Evolutionary conservation across 306 rosid genomes (phyloP), one percentile per base, ranked within the genome.

Genomic region (Cucurbita maxima): DNA sequence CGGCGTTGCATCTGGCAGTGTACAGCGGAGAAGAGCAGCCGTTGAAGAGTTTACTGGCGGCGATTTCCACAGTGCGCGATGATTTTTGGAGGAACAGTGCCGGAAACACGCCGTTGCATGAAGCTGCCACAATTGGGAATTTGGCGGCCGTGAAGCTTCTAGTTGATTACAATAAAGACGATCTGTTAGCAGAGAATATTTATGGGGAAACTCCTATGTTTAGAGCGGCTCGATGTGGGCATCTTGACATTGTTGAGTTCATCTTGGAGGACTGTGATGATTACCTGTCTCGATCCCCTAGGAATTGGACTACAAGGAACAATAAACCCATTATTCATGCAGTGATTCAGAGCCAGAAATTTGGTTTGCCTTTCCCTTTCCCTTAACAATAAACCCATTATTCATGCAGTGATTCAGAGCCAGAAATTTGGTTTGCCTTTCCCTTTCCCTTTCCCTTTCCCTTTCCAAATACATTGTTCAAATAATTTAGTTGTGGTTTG

Each of bases 371-470:
- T 41, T 34, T 14, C 10, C 20, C n/a, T 13, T n/a, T n/a, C n/a
- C n/a, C n/a, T n/a, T n/a, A 16, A 1, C 20, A 59, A 10, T 2
- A 10, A 1, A 4, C 48, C 76, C 6, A 36, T 81, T 60, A 58
- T 81, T 77, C 84, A 81, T 12, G 61, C 72, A 0, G 81, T 79
- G 9, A 70, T 77, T 30, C 76, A 61, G 6, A 74, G 81, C 70
- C 9, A 8, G 18, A 6, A 74, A 58, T 81, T 77, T 22, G 84
- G 84, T 67, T 5, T 47, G 3, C 4, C 4, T 11, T 0, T 11
- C 0, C 12, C 10, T 44, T 44, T 37, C 6, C 6, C 6, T 37
- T 37, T 3, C 6, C 7, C 41, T 38, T n/a, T n/a, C n/a, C n/a
- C 8, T 40, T 40, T 40, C 5, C 7, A 30, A 30, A 30, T 30